Base-by-base conservation (phyloP, 2,329 filamentous ascomycete species). In the Xylariaceae sp. region DNA sequence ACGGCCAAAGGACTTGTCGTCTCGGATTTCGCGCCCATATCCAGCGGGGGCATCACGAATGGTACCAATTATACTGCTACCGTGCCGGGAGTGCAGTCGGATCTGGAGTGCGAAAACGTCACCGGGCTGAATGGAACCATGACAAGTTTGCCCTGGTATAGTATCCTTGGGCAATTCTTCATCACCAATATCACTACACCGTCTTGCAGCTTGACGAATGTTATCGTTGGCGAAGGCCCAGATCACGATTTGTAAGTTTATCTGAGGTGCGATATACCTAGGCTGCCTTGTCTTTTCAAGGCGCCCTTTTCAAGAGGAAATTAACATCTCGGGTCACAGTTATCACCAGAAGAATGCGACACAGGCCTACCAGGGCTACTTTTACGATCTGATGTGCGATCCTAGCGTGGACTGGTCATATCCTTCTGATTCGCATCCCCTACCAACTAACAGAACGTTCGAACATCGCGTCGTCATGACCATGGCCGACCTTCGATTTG, bases 401-500 rank as follows among this genome's bases (percentile, higher is more conserved):
- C 53, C 49, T 13, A 46, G 19, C 12, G 45, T 55, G 18, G 42
- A 52, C 31, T 52, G 52, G 31, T 51, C 43, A 13, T 34, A 31
- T 16, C 46, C 13, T 38, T 14, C 13, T 16, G 34, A 34, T 5
- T n/a, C 17, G 16, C 40, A 42, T 19, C 53, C 53, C 13, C 36
- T 48, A 9, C 49, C 53, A 18, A 48, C 53, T 6, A 55, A 55
- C 33, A 45, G 45, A 3, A 51, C 53, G 6, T 2, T 44, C 1
- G 49, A 55, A 13, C 53, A 55, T 22, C 45, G 53, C 12, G 31
- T 52, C 40, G 49, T 55, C 40, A 55, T 55, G 53, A 52, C 53
- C n/a, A n/a, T 53, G 12, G 53, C 31, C 16, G 53, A 53, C 31
- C 46, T 55, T 42, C 47, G 53, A 13, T 55, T 55, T 22, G 7